Evolutionary conservation across 306 rosid species (phyloP).

Genomic region (Inga oerstediana): DNA sequence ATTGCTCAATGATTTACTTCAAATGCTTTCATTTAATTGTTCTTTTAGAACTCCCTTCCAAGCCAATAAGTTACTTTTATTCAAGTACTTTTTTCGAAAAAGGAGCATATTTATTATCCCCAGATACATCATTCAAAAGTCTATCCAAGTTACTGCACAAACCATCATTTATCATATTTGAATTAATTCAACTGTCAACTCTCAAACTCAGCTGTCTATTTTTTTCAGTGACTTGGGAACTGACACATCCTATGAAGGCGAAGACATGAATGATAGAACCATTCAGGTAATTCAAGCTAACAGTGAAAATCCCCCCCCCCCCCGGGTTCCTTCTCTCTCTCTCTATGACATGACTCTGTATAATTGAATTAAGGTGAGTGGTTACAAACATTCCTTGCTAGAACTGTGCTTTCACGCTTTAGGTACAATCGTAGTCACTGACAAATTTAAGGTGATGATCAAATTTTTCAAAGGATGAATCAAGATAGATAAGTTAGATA

Average conservation of each 20-base stretch:
- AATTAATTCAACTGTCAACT: neutral
- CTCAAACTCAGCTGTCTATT: neutral
- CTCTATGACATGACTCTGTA: neutral
- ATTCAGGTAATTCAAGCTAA: neutral
- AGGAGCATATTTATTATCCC: too few relatives aligned
- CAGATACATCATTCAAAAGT: too few relatives aligned
- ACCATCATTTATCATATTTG: neutral
- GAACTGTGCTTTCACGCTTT: neutral
- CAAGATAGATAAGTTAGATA: neutral
- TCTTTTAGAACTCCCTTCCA: too few relatives aligned
- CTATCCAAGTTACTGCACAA: neutral
- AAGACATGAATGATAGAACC: too few relatives aligned
- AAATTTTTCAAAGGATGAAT: too few relatives aligned
- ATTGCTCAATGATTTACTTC: too few relatives aligned
- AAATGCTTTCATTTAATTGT: too few relatives aligned
- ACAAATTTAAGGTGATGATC: neutral
- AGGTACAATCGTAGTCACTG: neutral
- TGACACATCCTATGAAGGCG: neutral
- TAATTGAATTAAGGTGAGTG: neutral
- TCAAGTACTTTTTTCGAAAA: too few relatives aligned
- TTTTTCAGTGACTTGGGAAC: neutral
- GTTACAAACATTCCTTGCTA: neutral
- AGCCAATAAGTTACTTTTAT: too few relatives aligned
- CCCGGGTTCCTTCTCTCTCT: neutral
- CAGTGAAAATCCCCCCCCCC: too few relatives aligned